Conservation (phyloP, 2,329 filamentous ascomycete genomes). For the Zasmidium citrigriseum region DNA sequence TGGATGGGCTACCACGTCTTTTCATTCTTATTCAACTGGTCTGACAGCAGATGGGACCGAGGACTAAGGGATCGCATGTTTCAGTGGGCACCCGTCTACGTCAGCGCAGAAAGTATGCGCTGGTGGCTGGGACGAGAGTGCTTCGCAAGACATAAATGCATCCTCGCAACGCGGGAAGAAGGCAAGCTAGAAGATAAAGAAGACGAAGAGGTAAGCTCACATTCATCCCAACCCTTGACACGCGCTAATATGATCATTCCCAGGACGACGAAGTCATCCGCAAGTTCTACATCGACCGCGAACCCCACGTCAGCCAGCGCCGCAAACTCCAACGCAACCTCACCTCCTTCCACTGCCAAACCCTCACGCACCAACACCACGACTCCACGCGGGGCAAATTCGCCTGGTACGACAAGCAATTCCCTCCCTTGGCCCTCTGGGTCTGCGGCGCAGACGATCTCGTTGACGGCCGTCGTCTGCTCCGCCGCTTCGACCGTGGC, state of each 20-base stretch:
- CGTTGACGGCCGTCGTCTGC: conserved; percentile 75
- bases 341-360: conserved; percentile 32
- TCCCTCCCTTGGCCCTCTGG: conserved; percentile 86
- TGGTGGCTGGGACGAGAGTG: conserved; percentile 94
- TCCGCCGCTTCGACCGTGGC: conserved; percentile 72
- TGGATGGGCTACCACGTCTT: conserved; percentile 87
- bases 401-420: conserved; percentile 80
- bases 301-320: conserved; percentile 29
- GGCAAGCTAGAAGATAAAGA: conserved; percentile 61
- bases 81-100: conserved; percentile 88
- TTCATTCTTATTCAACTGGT: conserved; percentile 86
- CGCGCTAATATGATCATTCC: background rate
- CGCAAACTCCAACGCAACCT: conserved; percentile 33
- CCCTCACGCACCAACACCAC: conserved; percentile 32
- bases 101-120: conserved; percentile 84
- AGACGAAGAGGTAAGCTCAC: conserved; percentile 37
- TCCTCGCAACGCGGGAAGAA: conserved; percentile 75
- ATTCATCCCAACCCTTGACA: background rate
- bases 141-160: conserved; percentile 83
- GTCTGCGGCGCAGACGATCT: conserved; percentile 79
- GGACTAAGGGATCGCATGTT: conserved; percentile 80
- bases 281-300: conserved; percentile 36
- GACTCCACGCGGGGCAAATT: conserved; percentile 39
- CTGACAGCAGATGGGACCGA: conserved; percentile 80
- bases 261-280: conserved; percentile 40